phyloP scores from a whole-genome alignment of 169 alveolate genomes.

The Plasmodium sp. region DNA sequence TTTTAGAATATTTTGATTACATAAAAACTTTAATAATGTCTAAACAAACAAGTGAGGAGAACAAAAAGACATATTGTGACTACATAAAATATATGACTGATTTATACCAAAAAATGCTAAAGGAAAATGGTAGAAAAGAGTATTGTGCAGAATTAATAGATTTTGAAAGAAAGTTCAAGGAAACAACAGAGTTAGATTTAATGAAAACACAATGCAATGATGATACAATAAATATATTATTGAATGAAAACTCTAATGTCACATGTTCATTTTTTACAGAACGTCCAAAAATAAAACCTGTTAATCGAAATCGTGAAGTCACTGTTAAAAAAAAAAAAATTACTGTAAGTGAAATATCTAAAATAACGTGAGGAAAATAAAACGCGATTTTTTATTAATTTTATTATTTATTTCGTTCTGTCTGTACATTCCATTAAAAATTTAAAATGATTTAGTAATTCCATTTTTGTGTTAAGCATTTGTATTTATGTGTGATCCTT shows the following conservation, averaged over 20 bases:
- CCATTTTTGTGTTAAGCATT: not conserved
- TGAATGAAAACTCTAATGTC: not conserved
- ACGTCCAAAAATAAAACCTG: not conserved
- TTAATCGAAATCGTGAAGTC: not conserved
- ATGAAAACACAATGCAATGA: not conserved
- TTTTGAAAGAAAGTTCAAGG: not conserved
- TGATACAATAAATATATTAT: not conserved
- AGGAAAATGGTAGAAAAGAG: not conserved
- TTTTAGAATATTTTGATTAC: not conserved
- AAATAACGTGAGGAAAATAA: not conserved
- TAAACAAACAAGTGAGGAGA: not conserved
- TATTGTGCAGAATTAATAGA: not conserved
- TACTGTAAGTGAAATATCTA: not conserved
- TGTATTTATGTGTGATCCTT: not conserved
- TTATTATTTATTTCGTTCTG: not conserved
- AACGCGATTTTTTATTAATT: not conserved
- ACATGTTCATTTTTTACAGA: not conserved
- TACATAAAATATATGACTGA: not conserved
- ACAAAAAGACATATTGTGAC: not conserved
- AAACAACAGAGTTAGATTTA: not conserved
- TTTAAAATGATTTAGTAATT: not conserved
- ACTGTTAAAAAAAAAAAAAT: not conserved
- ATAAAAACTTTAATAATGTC: not conserved
- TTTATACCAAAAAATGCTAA: not conserved
- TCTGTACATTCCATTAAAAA: not conserved